Evolutionary conservation across 179 eudicot genomes (phyloP).

Genomic region (Spinacia oleracea): DNA sequence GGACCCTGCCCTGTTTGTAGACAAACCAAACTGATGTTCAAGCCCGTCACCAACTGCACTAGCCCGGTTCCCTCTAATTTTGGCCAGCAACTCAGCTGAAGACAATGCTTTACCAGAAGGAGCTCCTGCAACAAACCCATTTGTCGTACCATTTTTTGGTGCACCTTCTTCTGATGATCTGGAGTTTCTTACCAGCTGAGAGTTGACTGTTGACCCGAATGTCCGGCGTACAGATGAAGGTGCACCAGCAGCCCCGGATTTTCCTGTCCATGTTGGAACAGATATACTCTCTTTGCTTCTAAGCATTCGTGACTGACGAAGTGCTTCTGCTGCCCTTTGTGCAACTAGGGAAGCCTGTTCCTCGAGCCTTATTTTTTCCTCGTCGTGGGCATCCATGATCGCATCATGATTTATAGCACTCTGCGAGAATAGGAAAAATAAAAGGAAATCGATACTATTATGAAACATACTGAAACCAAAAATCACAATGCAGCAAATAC

Average conservation of each 20-base stretch:
- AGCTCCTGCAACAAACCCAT: constrained; percentile 69
- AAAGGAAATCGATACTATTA: not conserved
- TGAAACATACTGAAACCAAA: not conserved
- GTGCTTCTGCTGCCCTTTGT: constrained; percentile 93
- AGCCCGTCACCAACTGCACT: constrained; percentile 76
- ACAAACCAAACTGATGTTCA: constrained; percentile 65
- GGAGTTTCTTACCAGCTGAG: constrained; percentile 48
- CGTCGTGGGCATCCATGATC: constrained; percentile 87
- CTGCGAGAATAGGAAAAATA: constrained; percentile 41
- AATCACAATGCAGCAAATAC: not conserved
- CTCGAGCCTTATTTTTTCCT: constrained; percentile 74
- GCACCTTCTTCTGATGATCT: constrained; percentile 35
- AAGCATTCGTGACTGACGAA: constrained; percentile 82
- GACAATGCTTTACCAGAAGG: constrained; percentile 80
- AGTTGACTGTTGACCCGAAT: constrained; percentile 80
- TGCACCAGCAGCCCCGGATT: constrained; percentile 90
- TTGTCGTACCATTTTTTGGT: constrained; percentile 35
- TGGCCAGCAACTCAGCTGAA: constrained; percentile 78
- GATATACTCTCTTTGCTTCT: constrained; percentile 77
- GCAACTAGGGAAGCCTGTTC: constrained; percentile 94
- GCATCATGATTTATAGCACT: constrained; percentile 96
- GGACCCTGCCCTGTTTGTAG: constrained; percentile 31
- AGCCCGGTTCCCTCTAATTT: constrained; percentile 67
- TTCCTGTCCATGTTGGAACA: constrained; percentile 94
- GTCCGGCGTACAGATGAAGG: constrained; percentile 72